These are phyloP conservation scores for Huntiella moniliformis DNA, from an alignment of 2,329 filamentous ascomycete species.

Conservation along the genomic window DNA sequence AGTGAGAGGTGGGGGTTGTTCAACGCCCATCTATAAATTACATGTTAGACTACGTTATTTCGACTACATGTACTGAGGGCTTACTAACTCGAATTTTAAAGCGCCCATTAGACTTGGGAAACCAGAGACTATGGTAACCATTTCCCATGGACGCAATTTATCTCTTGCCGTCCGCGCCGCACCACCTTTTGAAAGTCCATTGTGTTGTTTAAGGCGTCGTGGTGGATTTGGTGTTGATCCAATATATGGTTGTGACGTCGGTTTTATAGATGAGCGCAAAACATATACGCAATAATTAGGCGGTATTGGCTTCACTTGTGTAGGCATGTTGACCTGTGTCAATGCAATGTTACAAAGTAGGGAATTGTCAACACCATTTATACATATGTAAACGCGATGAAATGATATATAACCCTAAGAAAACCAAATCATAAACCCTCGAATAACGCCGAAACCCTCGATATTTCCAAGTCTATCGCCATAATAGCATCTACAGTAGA, in stretches of 20 bases:
- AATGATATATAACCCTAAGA: constrained; percentile 6
- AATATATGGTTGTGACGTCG: constrained; percentile 50
- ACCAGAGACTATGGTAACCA: constrained; percentile 68
- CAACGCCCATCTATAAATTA: constrained; percentile 58
- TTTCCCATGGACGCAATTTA: constrained; percentile 70
- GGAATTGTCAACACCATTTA: not conserved
- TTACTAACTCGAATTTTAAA: constrained; percentile 73
- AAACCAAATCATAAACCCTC: constrained; percentile 2
- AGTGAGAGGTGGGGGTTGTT: constrained; percentile 66
- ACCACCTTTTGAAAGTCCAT: constrained; percentile 66
- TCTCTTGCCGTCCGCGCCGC: constrained; percentile 54
- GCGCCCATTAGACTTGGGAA: constrained; percentile 78
- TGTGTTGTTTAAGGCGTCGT: constrained; percentile 75
- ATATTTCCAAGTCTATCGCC: constrained; percentile 3
- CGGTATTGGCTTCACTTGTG: constrained; percentile 44
- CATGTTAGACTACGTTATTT: not conserved
- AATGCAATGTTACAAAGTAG: not conserved
- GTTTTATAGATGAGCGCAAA: constrained; percentile 60
- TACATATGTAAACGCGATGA: not conserved
- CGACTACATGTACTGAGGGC: not conserved
- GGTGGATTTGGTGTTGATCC: constrained; percentile 82
- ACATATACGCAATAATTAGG: constrained; percentile 89
- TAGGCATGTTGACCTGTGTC: constrained; percentile 19
- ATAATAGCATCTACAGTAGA: constrained; percentile 35
- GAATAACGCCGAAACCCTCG: not conserved